phyloP scores from a whole-genome alignment of 305 asterid genomes.

The Coffea humblotiana region DNA sequence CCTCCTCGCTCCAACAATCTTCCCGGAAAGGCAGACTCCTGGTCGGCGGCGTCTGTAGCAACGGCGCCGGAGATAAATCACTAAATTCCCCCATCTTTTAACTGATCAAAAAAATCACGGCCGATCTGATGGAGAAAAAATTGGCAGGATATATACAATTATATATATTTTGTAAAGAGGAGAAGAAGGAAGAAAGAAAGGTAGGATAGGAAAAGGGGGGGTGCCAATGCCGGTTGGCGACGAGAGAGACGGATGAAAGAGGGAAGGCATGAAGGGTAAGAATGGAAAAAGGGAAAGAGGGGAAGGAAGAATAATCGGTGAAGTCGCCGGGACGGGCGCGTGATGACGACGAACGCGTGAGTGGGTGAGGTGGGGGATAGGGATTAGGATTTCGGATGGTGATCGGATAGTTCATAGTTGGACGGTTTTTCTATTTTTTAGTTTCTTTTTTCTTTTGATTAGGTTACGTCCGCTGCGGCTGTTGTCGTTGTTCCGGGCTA shows the following conservation, averaged over 20 bases:
- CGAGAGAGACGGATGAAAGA: conserved; percentile 15
- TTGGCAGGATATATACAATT: neutral
- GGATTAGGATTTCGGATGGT: conserved; percentile 19
- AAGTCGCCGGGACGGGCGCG: conserved; percentile 40
- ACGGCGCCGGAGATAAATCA: conserved; percentile 44
- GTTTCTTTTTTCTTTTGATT: neutral
- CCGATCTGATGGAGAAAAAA: neutral
- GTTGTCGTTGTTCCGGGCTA: neutral
- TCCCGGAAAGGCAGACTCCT: conserved; percentile 77
- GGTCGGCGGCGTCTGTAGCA: conserved; percentile 49
- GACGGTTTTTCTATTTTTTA: conserved; percentile 18
- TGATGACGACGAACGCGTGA: conserved; percentile 24
- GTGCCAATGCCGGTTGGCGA: conserved; percentile 29
- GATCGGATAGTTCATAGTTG: conserved; percentile 31
- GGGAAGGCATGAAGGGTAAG: conserved; percentile 21
- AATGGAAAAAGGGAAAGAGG: neutral
- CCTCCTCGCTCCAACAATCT: conserved; percentile 94
- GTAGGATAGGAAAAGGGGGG: neutral
- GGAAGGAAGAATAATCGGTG: conserved; percentile 18
- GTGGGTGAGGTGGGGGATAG: conserved; percentile 7
- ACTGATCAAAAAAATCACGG: neutral
- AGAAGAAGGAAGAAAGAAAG: neutral
- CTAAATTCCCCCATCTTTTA: conserved; percentile 60
- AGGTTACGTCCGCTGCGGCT: conserved; percentile 19
- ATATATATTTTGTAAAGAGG: too few relatives aligned